phyloP scores from a whole-genome alignment of 768 basidiomycete species.

The Naganishia vaughanmartiniae region DNA sequence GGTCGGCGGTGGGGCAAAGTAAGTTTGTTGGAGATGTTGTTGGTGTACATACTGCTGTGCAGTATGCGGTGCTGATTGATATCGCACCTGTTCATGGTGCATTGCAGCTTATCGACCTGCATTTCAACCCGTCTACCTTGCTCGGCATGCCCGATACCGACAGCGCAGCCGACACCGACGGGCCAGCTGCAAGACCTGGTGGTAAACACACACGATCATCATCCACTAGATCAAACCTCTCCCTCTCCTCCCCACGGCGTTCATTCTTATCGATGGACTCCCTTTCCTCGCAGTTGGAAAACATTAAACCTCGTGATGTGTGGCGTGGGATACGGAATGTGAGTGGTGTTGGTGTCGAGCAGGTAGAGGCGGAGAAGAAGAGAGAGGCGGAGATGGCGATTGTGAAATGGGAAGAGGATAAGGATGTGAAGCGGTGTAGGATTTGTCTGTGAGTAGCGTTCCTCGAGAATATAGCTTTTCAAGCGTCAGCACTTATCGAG shows the following conservation, averaged over 20 bases:
- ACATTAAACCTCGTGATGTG: slow-evolving; percentile 66
- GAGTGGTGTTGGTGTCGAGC: slow-evolving; percentile 55
- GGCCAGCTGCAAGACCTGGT: slow-evolving; percentile 18
- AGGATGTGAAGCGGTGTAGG: slow-evolving; percentile 71
- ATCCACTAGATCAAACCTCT: slow-evolving; percentile 65
- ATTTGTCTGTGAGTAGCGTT: slow-evolving; percentile 65
- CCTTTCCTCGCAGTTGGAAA: slow-evolving; percentile 54
- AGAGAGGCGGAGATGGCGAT: slow-evolving; percentile 89
- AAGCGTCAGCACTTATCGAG: slow-evolving; percentile 20
- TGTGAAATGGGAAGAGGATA: slow-evolving; percentile 91
- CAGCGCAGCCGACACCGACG: neutral
- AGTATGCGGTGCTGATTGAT: neutral
- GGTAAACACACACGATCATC: slow-evolving; percentile 37
- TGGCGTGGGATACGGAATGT: slow-evolving; percentile 63
- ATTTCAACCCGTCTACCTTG: slow-evolving; percentile 53
- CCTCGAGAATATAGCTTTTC: slow-evolving; percentile 35
- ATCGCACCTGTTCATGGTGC: neutral
- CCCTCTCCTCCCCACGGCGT: slow-evolving; percentile 57
- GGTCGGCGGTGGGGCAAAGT: slow-evolving; percentile 86
- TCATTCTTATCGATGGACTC: slow-evolving; percentile 8
- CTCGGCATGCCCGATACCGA: slow-evolving; percentile 1
- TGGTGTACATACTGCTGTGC: neutral
- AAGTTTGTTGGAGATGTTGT: slow-evolving; percentile 45
- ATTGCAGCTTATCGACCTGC: slow-evolving; percentile 54
- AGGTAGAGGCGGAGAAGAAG: slow-evolving; percentile 62